Conservation (phyloP, 2,329 filamentous ascomycete genomes). For the Parastagonospora nodorum region DNA sequence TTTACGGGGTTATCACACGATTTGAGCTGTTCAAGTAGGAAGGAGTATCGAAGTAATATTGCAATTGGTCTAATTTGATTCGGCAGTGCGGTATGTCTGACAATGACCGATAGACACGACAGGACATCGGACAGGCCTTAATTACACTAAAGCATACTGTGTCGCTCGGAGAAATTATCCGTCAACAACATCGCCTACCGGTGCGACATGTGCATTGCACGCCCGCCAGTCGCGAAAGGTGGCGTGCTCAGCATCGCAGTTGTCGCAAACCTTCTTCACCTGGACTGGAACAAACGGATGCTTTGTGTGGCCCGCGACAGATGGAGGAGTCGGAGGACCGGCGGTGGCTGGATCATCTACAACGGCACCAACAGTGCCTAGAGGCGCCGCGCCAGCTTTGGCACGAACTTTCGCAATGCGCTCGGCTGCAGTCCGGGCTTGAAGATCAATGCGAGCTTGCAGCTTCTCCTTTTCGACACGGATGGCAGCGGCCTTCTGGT, state of each 20-base stretch:
- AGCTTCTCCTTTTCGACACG: constrained; percentile 14
- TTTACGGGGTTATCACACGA: too few species aligned
- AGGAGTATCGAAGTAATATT: too few species aligned
- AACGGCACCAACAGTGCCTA: neutral
- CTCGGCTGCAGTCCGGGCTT: constrained; percentile 8
- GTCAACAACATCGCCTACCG: neutral
- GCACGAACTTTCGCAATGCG: constrained; percentile 19
- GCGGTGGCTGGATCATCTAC: neutral
- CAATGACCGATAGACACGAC: too few species aligned
- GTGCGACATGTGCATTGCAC: constrained; percentile 3
- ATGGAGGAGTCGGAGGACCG: neutral
- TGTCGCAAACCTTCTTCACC: constrained; percentile 7
- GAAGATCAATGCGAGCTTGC: constrained; percentile 4
- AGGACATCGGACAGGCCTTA: too few species aligned
- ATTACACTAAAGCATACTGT: too few species aligned
- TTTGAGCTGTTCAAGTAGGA: too few species aligned
- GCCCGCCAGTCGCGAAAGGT: constrained; percentile 10
- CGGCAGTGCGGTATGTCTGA: too few species aligned
- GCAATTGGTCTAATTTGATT: too few species aligned
- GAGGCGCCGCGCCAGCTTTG: constrained; percentile 13
- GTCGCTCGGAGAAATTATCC: too few species aligned
- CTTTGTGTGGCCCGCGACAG: neutral
- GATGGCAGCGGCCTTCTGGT: constrained; percentile 16
- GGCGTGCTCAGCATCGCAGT: constrained; percentile 7
- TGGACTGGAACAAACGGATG: neutral